Base-by-base conservation (phyloP, 208 protist species). In the Herpetomonas samuelpessoai region DNA sequence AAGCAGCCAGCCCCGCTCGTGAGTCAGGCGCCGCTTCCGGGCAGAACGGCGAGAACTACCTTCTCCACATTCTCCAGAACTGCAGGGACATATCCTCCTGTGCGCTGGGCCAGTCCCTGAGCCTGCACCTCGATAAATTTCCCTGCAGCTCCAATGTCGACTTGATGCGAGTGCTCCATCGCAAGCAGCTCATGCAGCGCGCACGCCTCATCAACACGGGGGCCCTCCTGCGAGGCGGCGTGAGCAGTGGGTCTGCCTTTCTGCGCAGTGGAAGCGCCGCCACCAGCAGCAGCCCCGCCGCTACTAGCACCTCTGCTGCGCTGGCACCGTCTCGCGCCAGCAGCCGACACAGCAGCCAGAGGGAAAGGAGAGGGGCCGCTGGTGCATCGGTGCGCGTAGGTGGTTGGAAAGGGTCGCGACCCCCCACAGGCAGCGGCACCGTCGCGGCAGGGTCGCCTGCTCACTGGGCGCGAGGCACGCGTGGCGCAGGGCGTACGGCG, bases 21-120 rank as follows among this genome's bases (percentile, higher is more conserved):
- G 35, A 14, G 35, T 18, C 35, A 14, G 14, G 35, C 6, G 14
- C 9, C 35, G 35, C 35, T 14, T 6, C 6, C 9, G 35, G 84
- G 24, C 45, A 46, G 31, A 51, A 55, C 16, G 77, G 74, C 0
- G 65, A 80, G 26, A 81, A 86, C 62, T 91, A 88, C 45, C 56
- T 89, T 10, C 53, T 71, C 16, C 65, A 62, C 47, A 81, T 91
- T 46, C 1, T 81, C n/a, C 65, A 74, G 0, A 81, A 91, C 55
- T 81, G 77, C 45, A 55, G 30, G 10, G 68, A 75, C 22, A 25
- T 93, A 3, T 57, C 66, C 3, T 53, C 64, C 10, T 70, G 70
- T 21, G 28, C 58, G 3, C 51, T 87, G 14, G 73, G 86, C n/a
- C 64, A 55, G 18, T 51, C 71, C 10, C 22, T 87, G 9, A 47